Evolutionary conservation across 257 asterid genomes (phyloP).

Genomic region (Solanum okadae): DNA sequence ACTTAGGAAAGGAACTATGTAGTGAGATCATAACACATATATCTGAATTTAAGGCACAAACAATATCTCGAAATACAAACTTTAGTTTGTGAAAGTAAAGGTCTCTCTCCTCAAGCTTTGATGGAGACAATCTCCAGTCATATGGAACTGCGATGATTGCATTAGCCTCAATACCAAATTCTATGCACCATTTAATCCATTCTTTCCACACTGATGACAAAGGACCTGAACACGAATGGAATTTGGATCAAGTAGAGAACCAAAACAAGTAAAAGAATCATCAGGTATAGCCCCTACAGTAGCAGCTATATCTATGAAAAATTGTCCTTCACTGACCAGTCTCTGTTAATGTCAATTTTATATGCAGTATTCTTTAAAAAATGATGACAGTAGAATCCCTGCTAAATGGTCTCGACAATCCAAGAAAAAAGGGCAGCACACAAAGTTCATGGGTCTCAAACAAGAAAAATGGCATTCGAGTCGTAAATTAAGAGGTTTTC

Average conservation of each 20-base stretch:
- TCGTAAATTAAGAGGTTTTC: neutral
- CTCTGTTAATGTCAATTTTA: neutral
- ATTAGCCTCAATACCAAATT: constrained; percentile 96
- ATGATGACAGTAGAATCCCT: neutral
- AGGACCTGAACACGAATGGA: constrained; percentile 59
- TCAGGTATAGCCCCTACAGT: neutral
- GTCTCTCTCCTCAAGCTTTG: constrained; percentile 97
- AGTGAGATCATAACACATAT: neutral
- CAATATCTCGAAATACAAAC: constrained; percentile 27
- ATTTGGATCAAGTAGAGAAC: neutral
- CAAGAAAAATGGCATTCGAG: neutral
- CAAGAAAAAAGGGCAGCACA: neutral
- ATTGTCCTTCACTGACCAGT: neutral
- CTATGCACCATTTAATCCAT: constrained; percentile 99
- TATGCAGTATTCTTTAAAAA: neutral
- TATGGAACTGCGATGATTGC: constrained; percentile 93
- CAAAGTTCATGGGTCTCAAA: neutral
- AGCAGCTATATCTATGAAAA: neutral
- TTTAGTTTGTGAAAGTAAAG: constrained; percentile 94
- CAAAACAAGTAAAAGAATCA: neutral
- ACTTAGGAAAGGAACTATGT: neutral
- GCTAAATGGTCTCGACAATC: neutral
- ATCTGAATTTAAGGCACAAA: neutral
- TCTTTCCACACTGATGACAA: constrained; percentile 99
- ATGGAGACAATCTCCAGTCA: constrained; percentile 96